Evolutionary conservation across 352 stramenopile genomes (phyloP).

Genomic region (Pythium oligandrum): DNA sequence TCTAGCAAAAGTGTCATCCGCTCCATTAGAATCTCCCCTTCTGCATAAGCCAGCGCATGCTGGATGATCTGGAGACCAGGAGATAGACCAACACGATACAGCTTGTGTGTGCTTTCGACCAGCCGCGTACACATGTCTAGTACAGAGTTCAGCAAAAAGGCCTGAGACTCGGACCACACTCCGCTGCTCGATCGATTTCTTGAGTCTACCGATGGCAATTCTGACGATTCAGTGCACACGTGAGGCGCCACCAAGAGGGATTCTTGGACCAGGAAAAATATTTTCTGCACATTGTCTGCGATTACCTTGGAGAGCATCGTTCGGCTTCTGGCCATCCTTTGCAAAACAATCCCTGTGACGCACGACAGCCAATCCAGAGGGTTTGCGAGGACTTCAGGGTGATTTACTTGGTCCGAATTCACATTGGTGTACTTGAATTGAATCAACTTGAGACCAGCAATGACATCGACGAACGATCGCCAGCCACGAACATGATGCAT

Average conservation of each 20-base stretch:
- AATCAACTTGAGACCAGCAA: conserved; percentile 53
- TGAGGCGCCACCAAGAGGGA: conserved; percentile 36
- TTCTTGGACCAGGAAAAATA: conserved; percentile 67
- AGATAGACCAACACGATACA: conserved; percentile 60
- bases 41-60: conserved; percentile 36
- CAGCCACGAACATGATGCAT: conserved; percentile 66
- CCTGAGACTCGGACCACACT: conserved; percentile 55
- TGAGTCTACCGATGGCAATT: not conserved
- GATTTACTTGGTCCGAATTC: conserved; percentile 3
- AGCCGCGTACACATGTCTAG: conserved; percentile 70
- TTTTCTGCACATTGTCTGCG: conserved; percentile 74
- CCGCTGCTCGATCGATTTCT: not conserved
- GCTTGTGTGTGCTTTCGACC: conserved; percentile 73
- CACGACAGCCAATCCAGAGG: conserved; percentile 60
- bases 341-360: conserved; percentile 63
- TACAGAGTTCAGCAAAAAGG: conserved; percentile 67
- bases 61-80: conserved; percentile 71
- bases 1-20: conserved; percentile 56
- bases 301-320: conserved; percentile 70
- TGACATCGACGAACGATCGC: conserved; percentile 59
- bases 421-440: conserved; percentile 50
- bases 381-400: conserved; percentile 26
- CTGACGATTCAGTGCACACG: not conserved
- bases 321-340: conserved; percentile 68
- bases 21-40: conserved; percentile 34